These are phyloP conservation scores for Eutypa lata DNA, from an alignment of 2,329 filamentous ascomycete genomes.

Conservation along the genomic window DNA sequence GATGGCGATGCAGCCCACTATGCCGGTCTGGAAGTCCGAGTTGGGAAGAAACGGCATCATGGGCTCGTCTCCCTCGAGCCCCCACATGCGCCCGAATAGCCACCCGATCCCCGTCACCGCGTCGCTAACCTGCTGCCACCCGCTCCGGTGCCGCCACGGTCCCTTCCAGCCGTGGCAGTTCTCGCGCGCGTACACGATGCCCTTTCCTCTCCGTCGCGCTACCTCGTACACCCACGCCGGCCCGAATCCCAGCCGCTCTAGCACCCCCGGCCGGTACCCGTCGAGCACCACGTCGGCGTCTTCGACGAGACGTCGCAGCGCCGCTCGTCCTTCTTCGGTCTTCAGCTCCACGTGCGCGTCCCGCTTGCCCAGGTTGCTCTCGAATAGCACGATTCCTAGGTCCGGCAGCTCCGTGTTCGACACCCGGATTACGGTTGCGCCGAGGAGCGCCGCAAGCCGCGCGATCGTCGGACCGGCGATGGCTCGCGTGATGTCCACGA, in stretches of 20 bases:
- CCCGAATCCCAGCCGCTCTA: conserved; percentile 30
- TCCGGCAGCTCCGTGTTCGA: conserved; percentile 30
- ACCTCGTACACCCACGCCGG: conserved; percentile 20
- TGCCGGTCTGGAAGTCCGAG: conserved; percentile 29
- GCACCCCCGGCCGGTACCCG: conserved; percentile 30
- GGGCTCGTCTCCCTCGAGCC: conserved; percentile 23
- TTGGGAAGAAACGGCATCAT: conserved; percentile 28
- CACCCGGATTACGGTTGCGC: conserved; percentile 32
- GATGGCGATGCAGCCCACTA: conserved; percentile 25
- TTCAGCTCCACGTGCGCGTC: conserved; percentile 30
- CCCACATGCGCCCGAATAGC: conserved; percentile 28
- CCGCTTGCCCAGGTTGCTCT: conserved; percentile 33
- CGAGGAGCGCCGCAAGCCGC: conserved; percentile 28
- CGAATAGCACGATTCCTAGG: conserved; percentile 26
- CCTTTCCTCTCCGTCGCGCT: conserved; percentile 20
- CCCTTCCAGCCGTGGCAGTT: conserved; percentile 36
- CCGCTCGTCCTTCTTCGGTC: conserved; percentile 20
- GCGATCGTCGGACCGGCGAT: conserved; percentile 33
- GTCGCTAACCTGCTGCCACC: conserved; percentile 32
- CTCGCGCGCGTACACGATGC: conserved; percentile 31
- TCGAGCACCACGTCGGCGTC: conserved; percentile 33
- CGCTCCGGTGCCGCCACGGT: conserved; percentile 27
- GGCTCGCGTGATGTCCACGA: conserved; percentile 33
- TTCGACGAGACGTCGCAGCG: conserved; percentile 20
- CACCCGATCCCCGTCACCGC: conserved; percentile 26